Percentiles rank a stretch among this genome's conserved stretches.
phyloP scores from a whole-genome alignment of 805 yeast genomes.

The Kodamaea restingae region DNA sequence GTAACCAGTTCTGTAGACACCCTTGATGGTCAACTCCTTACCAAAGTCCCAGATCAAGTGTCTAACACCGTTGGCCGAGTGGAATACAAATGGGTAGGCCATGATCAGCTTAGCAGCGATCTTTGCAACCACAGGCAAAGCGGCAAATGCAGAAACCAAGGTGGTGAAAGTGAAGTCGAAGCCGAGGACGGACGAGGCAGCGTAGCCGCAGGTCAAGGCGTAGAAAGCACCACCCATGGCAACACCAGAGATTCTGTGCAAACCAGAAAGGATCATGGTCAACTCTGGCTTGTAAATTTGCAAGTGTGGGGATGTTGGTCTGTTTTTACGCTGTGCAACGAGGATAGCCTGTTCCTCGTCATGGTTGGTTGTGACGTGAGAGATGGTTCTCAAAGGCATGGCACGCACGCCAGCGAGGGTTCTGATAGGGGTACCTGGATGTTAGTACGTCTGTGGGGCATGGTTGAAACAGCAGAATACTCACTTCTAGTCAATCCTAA shows the following conservation, averaged over 20 bases:
- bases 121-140: constrained; percentile 63
- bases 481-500: constrained; percentile 28
- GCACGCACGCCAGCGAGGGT: constrained; percentile 2
- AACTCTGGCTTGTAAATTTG: constrained; percentile 88
- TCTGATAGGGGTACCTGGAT: neutral
- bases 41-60: constrained; percentile 94
- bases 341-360: constrained; percentile 66
- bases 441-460: neutral
- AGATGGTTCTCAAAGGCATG: constrained; percentile 18
- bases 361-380: constrained; percentile 47
- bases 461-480: constrained; percentile 6
- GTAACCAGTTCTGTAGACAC: constrained; percentile 91
- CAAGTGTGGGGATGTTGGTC: constrained; percentile 91
- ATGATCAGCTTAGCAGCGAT: constrained; percentile 61
- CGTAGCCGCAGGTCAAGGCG: constrained; percentile 71
- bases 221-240: constrained; percentile 76
- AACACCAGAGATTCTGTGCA: constrained; percentile 88
- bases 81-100: constrained; percentile 85
- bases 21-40: constrained; percentile 70
- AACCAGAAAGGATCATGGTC: constrained; percentile 73
- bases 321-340: constrained; percentile 74
- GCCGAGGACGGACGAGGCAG: constrained; percentile 53
- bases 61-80: constrained; percentile 81
- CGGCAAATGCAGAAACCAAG: constrained; percentile 52
- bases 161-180: constrained; percentile 57